These are phyloP conservation scores for Phyllachora maydis DNA, from an alignment of 2,329 filamentous ascomycete genomes.

Conservation along the genomic window DNA sequence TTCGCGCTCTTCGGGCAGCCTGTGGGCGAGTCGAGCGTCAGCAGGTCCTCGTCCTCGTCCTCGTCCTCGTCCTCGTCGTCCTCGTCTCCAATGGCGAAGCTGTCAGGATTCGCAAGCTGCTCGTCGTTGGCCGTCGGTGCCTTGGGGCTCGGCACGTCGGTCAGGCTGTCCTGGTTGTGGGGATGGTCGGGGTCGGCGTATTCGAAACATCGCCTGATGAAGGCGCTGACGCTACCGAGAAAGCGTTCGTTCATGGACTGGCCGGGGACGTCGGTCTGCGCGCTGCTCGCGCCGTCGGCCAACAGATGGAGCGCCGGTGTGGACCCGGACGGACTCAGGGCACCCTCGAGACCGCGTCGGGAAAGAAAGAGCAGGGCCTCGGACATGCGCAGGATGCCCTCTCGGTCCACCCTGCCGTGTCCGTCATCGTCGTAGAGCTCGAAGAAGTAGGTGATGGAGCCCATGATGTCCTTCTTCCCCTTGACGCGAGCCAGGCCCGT, in stretches of 20 bases:
- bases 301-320: slow-evolving; percentile 26
- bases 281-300: slow-evolving; percentile 10
- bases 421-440: slow-evolving; percentile 87
- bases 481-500: slow-evolving; percentile 80
- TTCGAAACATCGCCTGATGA: slow-evolving; percentile 91
- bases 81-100: slow-evolving; percentile 61
- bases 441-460: slow-evolving; percentile 93
- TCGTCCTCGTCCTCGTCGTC: slow-evolving; percentile 28
- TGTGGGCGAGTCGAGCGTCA: slow-evolving; percentile 32
- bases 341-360: slow-evolving; percentile 63
- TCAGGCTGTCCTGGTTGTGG: slow-evolving; percentile 24
- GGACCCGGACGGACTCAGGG: slow-evolving; percentile 43
- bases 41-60: slow-evolving; percentile 32
- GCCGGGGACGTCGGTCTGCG: slow-evolving; percentile 20
- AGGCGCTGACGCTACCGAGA: slow-evolving; percentile 79
- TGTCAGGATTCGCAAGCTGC: slow-evolving; percentile 16
- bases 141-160: slow-evolving; percentile 11
- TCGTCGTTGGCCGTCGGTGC: slow-evolving; percentile 7
- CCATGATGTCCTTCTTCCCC: slow-evolving; percentile 90
- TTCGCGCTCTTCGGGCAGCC: slow-evolving; percentile 15
- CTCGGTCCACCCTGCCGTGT: slow-evolving; percentile 80
- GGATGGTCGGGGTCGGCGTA: slow-evolving; percentile 87
- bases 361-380: slow-evolving; percentile 88
- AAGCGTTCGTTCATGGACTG: slow-evolving; percentile 68
- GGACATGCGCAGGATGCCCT: slow-evolving; percentile 86